Evolutionary conservation across 345 rosid genomes (phyloP).

Genomic region (Geranium rotundifolium): DNA sequence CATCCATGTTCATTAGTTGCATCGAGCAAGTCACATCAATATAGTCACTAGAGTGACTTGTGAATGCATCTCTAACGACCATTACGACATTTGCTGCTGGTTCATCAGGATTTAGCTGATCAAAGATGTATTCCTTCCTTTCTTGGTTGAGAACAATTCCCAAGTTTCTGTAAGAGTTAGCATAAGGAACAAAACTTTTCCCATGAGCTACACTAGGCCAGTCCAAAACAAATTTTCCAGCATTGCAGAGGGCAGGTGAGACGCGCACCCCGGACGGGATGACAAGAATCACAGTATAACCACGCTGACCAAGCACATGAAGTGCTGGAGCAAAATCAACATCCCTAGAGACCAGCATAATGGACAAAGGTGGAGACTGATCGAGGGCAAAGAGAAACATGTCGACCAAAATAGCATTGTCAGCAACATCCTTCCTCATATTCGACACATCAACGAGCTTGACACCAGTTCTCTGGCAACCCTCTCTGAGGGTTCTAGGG

Average conservation of each 20-base stretch:
- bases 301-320: slow-evolving; percentile 92
- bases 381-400: slow-evolving; percentile 95
- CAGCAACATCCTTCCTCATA: slow-evolving; percentile 94
- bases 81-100: too few relatives aligned
- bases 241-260: slow-evolving; percentile 76
- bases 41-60: too few relatives aligned
- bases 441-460: slow-evolving; percentile 91
- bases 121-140: too few relatives aligned
- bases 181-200: slow-evolving; percentile 78
- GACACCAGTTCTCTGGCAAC: slow-evolving; percentile 96
- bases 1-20: too few relatives aligned
- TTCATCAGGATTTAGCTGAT: too few relatives aligned
- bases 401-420: slow-evolving; percentile 88
- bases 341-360: slow-evolving; percentile 87
- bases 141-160: too few relatives aligned
- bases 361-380: slow-evolving; percentile 73
- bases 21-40: too few relatives aligned
- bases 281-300: slow-evolving; percentile 70
- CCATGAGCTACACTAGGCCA: slow-evolving; percentile 96
- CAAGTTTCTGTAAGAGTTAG: too few relatives aligned
- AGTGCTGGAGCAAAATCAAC: slow-evolving; percentile 96
- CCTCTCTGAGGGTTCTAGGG: slow-evolving; percentile 89
- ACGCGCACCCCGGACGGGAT: slow-evolving; percentile 81
- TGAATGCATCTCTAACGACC: too few relatives aligned
- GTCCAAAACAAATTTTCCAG: slow-evolving; percentile 93